phyloP scores from a whole-genome alignment of 352 stramenopile genomes.

The Pelagophyceae sp. region DNA sequence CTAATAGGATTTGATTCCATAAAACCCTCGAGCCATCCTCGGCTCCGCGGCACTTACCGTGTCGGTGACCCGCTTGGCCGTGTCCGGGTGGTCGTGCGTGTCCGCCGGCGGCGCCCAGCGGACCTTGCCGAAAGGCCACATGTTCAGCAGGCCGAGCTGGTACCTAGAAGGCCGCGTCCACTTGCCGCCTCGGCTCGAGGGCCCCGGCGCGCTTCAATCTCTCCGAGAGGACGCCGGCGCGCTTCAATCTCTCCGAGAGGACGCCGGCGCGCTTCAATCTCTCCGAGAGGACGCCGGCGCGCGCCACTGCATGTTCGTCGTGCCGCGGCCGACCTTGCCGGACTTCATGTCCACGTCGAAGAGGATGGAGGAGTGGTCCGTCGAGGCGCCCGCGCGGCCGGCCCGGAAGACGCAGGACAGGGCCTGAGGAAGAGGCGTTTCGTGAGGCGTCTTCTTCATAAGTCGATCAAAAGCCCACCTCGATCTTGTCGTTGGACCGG shows the following conservation, averaged over 20 bases:
- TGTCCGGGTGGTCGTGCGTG: constrained; percentile 35
- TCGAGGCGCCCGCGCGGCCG: constrained; percentile 55
- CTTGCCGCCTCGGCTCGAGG: too few relatives aligned
- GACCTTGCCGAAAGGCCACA: constrained; percentile 41
- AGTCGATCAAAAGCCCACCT: too few relatives aligned
- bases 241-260: background rate
- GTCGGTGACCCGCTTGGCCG: constrained; percentile 71
- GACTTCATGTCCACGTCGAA: constrained; percentile 92
- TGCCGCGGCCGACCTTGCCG: constrained; percentile 80
- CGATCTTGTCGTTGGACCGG: too few relatives aligned
- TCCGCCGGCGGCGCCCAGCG: constrained; percentile 11
- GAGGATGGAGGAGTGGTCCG: constrained; percentile 94
- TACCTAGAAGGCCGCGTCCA: too few relatives aligned
- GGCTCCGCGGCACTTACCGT: too few relatives aligned
- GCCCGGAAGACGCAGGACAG: constrained; percentile 64
- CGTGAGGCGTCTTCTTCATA: constrained; percentile 35
- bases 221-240: too few relatives aligned
- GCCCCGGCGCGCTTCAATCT: too few relatives aligned
- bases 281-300: too few relatives aligned
- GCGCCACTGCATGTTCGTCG: constrained; percentile 94
- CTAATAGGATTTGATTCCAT: too few relatives aligned
- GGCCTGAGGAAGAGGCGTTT: constrained; percentile 42
- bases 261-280: background rate
- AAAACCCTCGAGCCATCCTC: too few relatives aligned
- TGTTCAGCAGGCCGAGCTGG: constrained; percentile 63